A percentile compares a stretch with the other conserved stretches of the same genome.
Conservation (phyloP, 805 yeast species). For the Yarrowia keelungensis region DNA sequence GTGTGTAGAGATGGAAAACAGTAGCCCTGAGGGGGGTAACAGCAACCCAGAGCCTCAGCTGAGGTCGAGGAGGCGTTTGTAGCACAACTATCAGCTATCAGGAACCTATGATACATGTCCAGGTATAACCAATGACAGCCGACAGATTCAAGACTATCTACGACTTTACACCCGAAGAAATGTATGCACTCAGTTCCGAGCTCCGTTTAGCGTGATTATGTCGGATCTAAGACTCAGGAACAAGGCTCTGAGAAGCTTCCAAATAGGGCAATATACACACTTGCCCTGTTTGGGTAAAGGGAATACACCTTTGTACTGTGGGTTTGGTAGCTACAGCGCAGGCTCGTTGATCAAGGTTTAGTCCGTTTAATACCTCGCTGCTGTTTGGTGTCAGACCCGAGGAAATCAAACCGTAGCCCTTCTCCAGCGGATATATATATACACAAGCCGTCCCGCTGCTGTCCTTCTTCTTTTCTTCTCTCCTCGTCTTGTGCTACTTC, state of each 20-base stretch:
- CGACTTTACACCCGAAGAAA: constrained; percentile 9
- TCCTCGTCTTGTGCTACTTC: constrained; percentile 36
- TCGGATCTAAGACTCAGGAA: constrained; percentile 39
- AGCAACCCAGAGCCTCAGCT: neutral
- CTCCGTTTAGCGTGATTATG: constrained; percentile 37
- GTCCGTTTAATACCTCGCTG: constrained; percentile 37
- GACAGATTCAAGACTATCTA: too few relatives aligned
- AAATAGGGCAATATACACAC: constrained; percentile 33
- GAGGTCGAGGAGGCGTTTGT: too few relatives aligned
- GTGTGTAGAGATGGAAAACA: constrained; percentile 17
- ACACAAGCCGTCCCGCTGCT: constrained; percentile 19
- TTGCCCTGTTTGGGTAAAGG: constrained; percentile 24
- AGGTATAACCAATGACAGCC: constrained; percentile 1
- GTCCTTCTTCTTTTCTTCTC: constrained; percentile 38
- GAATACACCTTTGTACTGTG: constrained; percentile 10
- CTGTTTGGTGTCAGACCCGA: constrained; percentile 23
- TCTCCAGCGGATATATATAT: constrained; percentile 18
- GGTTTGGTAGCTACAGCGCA: constrained; percentile 6
- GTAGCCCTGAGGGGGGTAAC: constrained; percentile 3
- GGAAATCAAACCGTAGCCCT: constrained; percentile 2
- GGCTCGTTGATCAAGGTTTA: constrained; percentile 2
- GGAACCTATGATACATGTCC: too few relatives aligned
- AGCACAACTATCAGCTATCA: too few relatives aligned
- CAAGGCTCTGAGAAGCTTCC: constrained; percentile 34
- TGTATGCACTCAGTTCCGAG: constrained; percentile 34